Evolutionary conservation across 345 rosid genomes (phyloP).

Genomic region (Gossypium mustelinum): DNA sequence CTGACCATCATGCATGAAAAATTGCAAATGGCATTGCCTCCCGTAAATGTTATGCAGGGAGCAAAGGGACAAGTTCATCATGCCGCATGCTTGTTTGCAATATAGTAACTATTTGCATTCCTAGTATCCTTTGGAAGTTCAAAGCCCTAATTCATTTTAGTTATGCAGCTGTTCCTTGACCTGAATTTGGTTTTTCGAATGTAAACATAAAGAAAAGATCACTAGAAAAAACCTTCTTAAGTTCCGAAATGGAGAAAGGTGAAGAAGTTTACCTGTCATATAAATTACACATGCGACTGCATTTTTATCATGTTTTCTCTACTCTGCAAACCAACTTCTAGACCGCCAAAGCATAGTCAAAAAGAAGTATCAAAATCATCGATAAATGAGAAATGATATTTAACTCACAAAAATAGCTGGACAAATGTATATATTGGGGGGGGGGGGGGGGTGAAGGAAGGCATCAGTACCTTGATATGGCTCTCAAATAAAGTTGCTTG

Average conservation of each 20-base stretch:
- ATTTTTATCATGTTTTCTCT: neutral
- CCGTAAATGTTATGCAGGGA: neutral
- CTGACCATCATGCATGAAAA: neutral
- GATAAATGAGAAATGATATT: too few relatives aligned
- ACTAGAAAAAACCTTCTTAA: too few relatives aligned
- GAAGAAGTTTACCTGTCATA: conserved; percentile 12
- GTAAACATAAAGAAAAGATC: neutral
- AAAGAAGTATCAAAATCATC: neutral
- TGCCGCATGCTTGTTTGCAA: neutral
- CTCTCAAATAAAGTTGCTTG: neutral
- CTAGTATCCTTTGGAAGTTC: neutral
- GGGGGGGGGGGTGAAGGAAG: too few relatives aligned
- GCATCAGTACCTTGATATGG: conserved; percentile 5
- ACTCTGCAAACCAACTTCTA: neutral
- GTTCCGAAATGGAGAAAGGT: neutral
- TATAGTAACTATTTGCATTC: neutral
- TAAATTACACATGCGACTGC: neutral
- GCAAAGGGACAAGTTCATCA: neutral
- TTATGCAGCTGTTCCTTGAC: neutral
- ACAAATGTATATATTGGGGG: too few relatives aligned
- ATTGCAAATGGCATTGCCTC: neutral
- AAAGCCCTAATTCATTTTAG: neutral
- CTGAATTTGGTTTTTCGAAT: neutral
- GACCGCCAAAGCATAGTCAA: neutral
- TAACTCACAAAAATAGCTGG: too few relatives aligned